A percentile compares a stretch with the other conserved stretches of the same genome.
Evolutionary conservation across 805 yeast genomes (phyloP).

Genomic region (Ogataea nakhonphanomensis): DNA sequence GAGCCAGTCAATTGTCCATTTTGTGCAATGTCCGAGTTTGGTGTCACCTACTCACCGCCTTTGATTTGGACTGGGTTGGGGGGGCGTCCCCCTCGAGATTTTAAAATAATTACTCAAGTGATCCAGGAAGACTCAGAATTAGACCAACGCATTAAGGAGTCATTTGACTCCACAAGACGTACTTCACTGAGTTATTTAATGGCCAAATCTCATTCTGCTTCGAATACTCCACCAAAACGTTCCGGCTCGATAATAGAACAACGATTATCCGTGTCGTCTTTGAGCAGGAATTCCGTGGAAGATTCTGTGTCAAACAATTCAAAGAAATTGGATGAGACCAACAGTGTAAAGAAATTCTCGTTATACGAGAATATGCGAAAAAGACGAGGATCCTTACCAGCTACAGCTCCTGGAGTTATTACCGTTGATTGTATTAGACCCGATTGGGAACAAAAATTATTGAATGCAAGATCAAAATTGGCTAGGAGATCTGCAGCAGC

Average conservation of each 20-base stretch:
- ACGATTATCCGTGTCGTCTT: background rate
- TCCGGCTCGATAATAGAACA: slow-evolving; percentile 10
- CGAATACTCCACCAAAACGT: slow-evolving; percentile 27
- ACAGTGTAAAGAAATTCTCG: background rate
- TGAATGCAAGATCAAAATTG: slow-evolving; percentile 66
- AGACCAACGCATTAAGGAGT: slow-evolving; percentile 2
- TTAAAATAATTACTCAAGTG: slow-evolving; percentile 27
- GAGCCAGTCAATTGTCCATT: slow-evolving; percentile 93
- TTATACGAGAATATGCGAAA: slow-evolving; percentile 16
- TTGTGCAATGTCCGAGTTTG: slow-evolving; percentile 84
- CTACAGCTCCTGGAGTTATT: slow-evolving; percentile 65
- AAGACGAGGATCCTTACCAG: slow-evolving; percentile 58
- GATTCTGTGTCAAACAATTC: slow-evolving; percentile 1
- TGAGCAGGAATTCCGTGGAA: background rate
- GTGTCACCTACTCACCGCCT: slow-evolving; percentile 76
- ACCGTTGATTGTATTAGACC: slow-evolving; percentile 85
- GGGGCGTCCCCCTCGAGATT: slow-evolving; percentile 47
- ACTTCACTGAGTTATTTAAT: slow-evolving; percentile 26
- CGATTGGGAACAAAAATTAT: slow-evolving; percentile 81
- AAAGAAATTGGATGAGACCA: background rate
- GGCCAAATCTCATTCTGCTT: slow-evolving; percentile 26
- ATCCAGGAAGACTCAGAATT: slow-evolving; percentile 24
- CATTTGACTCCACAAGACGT: slow-evolving; percentile 11
- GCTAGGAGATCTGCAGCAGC: slow-evolving; percentile 93
- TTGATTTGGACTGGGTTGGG: slow-evolving; percentile 53